Evolutionary conservation across 2,329 filamentous ascomycete genomes (phyloP), one percentile per base, ranked within the genome.

Genomic region (Colletotrichum karsti): DNA sequence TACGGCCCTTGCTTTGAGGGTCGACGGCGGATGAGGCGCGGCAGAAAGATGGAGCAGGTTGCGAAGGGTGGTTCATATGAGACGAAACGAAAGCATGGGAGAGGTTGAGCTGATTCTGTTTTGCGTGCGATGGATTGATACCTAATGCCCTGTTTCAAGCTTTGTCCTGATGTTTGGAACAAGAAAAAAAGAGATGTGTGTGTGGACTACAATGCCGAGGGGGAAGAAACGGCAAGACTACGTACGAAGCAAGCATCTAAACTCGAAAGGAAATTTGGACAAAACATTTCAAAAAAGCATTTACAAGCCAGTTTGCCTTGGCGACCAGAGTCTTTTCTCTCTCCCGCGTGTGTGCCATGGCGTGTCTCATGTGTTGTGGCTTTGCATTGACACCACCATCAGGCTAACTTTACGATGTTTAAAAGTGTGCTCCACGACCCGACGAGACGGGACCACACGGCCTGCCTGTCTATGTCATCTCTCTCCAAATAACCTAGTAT

Each of bases 1-100:
- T 13, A 24, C 46, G 60, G 59, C n/a, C 53, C 28, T 44, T 64
- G 28, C 37, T 54, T 39, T 3, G 28, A 46, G 44, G 24, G 24
- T 28, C 22, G 64, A 30, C 20, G 63, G 39, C 12, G 20, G 28
- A 24, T 35, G 28, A 53, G 60, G 37, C 42, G 26, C 22, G 28
- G 22, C 37, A 30, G 44, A 35, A 58, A 39, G 44, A 48, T 18
- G 37, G 53, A 44, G 53, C 22, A 39, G 30, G 51, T 64, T 53
- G 53, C 64, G 54, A 58, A 46, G 54, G 44, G 46, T 48, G 64
- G 53, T 48, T 53, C 28, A 39, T 20, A 67, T 48, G 53, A 58
- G 64, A 67, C 60, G 64, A 67, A 67, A 64, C 64, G 60, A 53
- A 64, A 58, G 64, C 60, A 53, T 54, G 53, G 30, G 60, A 63